These are phyloP conservation scores for Hyparrhenia diplandra DNA, from an alignment of 176 grass and related monocot species.

Conservation along the genomic window DNA sequence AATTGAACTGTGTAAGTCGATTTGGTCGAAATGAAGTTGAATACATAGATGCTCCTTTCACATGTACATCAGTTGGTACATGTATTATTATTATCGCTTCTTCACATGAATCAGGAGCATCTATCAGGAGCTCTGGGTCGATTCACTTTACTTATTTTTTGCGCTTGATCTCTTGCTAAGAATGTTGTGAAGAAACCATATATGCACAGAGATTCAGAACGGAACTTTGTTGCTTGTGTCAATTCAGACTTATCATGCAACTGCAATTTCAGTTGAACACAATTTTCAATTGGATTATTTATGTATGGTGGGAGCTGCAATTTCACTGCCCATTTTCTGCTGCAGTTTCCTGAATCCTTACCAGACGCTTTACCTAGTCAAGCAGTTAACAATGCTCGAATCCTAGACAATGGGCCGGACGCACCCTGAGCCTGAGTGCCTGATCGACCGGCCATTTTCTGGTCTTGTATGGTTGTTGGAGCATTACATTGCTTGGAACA, in stretches of 20 bases:
- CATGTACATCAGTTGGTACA: constrained; percentile 9
- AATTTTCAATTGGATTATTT: not conserved
- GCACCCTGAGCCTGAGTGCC: constrained; percentile 23
- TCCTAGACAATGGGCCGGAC: not conserved
- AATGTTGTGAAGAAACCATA: not conserved
- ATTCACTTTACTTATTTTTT: no score
- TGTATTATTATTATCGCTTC: not conserved
- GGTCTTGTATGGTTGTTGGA: constrained; percentile 36
- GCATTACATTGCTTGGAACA: constrained; percentile 18
- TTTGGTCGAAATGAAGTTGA: not conserved
- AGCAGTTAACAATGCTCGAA: not conserved
- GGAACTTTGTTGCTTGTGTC: not conserved
- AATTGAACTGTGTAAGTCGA: not conserved
- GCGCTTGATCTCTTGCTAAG: not conserved
- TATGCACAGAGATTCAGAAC: not conserved
- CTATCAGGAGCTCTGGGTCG: no score
- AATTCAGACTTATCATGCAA: not conserved
- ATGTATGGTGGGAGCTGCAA: not conserved
- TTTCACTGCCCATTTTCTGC: not conserved
- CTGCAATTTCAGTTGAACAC: not conserved
- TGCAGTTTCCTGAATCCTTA: not conserved
- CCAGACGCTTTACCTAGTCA: not conserved
- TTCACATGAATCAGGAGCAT: not conserved
- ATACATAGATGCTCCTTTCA: not conserved
- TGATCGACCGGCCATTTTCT: constrained; percentile 3